A percentile compares a stretch with the other conserved stretches of the same genome.
Evolutionary conservation across 805 yeast genomes (phyloP).

Genomic region (Candida palmyrensis): DNA sequence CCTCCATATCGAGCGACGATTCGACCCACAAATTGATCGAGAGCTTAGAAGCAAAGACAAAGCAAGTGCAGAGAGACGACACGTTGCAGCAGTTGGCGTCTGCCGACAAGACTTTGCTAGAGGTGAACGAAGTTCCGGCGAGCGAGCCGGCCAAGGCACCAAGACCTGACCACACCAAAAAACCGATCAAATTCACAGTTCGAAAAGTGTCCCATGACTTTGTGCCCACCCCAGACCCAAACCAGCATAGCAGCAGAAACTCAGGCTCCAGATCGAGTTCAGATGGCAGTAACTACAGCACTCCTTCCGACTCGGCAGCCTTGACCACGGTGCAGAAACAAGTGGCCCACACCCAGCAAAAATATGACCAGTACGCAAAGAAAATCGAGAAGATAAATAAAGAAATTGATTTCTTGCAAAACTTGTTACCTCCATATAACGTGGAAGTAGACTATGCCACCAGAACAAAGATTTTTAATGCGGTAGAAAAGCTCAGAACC

Average conservation of each 20-base stretch:
- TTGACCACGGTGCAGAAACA: conserved; percentile 9
- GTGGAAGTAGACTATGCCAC: conserved; percentile 40
- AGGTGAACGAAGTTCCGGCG: neutral
- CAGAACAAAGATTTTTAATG: conserved; percentile 32
- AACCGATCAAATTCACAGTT: conserved; percentile 29
- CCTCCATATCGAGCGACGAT: conserved; percentile 4
- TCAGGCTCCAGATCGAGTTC: conserved; percentile 2
- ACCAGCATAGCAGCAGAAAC: neutral
- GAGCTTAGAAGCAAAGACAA: conserved; percentile 3
- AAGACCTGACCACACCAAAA: conserved; percentile 8
- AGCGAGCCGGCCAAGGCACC: neutral
- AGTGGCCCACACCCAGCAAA: conserved; percentile 22
- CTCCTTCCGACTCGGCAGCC: neutral
- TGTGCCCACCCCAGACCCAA: conserved; percentile 11
- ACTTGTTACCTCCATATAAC: conserved; percentile 39
- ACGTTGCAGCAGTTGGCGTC: neutral
- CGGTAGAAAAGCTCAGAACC: conserved; percentile 33
- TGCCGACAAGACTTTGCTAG: neutral
- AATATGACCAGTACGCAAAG: conserved; percentile 27
- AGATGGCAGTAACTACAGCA: neutral
- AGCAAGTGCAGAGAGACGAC: neutral
- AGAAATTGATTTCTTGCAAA: conserved; percentile 33
- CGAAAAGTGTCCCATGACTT: conserved; percentile 27
- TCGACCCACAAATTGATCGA: conserved; percentile 4
- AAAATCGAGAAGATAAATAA: conserved; percentile 34